Conservation (phyloP, 768 basidiomycete species). For the Pleurotus sapidus region DNA sequence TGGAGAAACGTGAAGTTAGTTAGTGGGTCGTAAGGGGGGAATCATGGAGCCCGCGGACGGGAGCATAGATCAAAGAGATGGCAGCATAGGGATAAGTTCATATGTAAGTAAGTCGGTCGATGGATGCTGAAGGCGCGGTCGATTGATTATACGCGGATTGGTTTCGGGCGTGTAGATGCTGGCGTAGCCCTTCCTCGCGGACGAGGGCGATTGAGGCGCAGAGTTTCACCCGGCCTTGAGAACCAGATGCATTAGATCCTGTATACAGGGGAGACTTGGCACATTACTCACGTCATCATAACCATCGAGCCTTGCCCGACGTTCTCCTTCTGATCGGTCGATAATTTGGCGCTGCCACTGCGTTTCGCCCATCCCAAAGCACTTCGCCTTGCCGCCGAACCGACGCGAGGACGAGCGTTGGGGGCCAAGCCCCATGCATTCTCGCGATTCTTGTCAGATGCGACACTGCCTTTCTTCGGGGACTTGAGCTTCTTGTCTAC, state of each 20-base stretch:
- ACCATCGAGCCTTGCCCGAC: slow-evolving; percentile 33
- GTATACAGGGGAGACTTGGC: not conserved
- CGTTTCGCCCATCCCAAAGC: slow-evolving; percentile 67
- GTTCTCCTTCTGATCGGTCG: slow-evolving; percentile 57
- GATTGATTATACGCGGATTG: slow-evolving; percentile 21
- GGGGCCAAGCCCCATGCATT: slow-evolving; percentile 27
- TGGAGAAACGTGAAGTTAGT: not conserved
- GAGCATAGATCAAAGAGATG: not conserved
- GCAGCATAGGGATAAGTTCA: not conserved
- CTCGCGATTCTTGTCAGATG: slow-evolving; percentile 33
- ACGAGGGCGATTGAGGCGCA: slow-evolving; percentile 47
- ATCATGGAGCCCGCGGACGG: not conserved
- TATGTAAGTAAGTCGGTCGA: slow-evolving; percentile 27
- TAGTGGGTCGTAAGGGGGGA: not conserved
- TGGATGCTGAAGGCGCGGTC: not conserved
- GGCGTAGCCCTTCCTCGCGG: slow-evolving; percentile 48
- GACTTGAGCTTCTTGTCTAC: slow-evolving; percentile 35
- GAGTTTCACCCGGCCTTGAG: slow-evolving; percentile 41
- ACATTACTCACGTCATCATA: slow-evolving; percentile 54
- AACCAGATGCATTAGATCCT: not conserved
- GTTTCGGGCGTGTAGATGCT: slow-evolving; percentile 35
- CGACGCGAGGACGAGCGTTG: slow-evolving; percentile 49
- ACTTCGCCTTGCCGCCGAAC: slow-evolving; percentile 52
- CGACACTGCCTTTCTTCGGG: slow-evolving; percentile 31
- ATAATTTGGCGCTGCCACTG: slow-evolving; percentile 44